Evolutionary conservation across 805 yeast genomes (phyloP), one percentile per base, ranked within the genome.

Genomic region (Spathaspora girioi): DNA sequence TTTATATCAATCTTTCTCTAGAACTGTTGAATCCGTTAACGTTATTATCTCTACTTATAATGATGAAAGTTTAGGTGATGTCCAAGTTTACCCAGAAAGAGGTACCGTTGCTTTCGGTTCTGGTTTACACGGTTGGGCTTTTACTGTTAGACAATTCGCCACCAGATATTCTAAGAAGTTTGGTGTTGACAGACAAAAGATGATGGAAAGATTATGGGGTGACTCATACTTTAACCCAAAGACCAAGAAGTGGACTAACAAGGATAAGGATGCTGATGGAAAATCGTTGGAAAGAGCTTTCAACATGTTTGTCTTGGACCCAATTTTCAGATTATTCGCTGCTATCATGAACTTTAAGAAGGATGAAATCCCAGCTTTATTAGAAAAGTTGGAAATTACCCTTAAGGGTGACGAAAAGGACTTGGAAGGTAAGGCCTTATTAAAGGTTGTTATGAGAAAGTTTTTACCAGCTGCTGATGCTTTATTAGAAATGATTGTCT

Each of bases 391-490:
- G 74, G 98, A 92, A 76, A 90, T 93, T 70, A 66, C 64, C 83
- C 84, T 93, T 77, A 94, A 94, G 87, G 82, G 86, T 79, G 97
- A 93, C 60, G 99, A 93, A 85, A 91, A 86, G 82, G 98, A 93
- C 66, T 86, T 93, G 68, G 97, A 90, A 83, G 99, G 97, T 82
- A 93, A 93, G 86, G 96, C 97, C 67, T 84, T 93, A 69, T 86
- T 93, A 77, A 93, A 93, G 89, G 87, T 90, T 70, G 97, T 92
- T 75, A 94, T 93, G 98, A 90, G 96, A 84, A 93, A 94, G 83
- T 93, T 94, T 93, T 86, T 93, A 81, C 99, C 99, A 80, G 98
- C 98, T 78, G 98, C 99, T 69, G 98, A 93, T 75, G 99, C 99
- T 71, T 83, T 93, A 76, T 81, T 93, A 79, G 98, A 93, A 85